Percentiles rank a stretch among this genome's conserved stretches.
These are phyloP conservation scores for Phytophthora citrophthora DNA, from an alignment of 352 stramenopile species.

Conservation along the genomic window DNA sequence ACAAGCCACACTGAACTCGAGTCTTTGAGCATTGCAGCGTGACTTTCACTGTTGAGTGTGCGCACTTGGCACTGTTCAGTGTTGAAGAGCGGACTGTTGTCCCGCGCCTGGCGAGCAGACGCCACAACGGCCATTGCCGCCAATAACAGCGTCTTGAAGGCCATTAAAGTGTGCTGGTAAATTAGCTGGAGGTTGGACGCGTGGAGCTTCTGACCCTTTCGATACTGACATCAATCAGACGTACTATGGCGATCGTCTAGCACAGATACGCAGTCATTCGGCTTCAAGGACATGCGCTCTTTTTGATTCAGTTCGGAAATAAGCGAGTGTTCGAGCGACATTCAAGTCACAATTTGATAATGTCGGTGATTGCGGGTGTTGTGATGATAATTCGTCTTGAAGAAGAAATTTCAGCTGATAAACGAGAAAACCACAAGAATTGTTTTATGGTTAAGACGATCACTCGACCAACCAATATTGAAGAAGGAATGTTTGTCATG, in stretches of 20 bases:
- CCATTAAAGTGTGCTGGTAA: constrained; percentile 3
- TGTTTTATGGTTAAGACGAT: no score
- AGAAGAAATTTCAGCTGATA: no score
- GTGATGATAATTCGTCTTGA: no score
- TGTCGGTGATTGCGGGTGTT: no score
- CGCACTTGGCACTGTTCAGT: constrained; percentile 63
- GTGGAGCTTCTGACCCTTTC: constrained; percentile 22
- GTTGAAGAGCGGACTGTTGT: constrained; percentile 67
- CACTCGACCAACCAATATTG: neutral
- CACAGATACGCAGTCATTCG: constrained; percentile 13
- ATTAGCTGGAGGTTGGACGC: constrained; percentile 3
- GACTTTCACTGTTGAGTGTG: constrained; percentile 40
- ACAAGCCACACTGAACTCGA: constrained; percentile 69
- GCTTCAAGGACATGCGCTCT: constrained; percentile 21
- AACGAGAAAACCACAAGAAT: neutral
- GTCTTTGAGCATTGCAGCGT: constrained; percentile 47
- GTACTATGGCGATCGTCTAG: constrained; percentile 13
- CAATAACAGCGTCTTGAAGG: constrained; percentile 27
- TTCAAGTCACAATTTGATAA: no score
- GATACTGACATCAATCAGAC: neutral
- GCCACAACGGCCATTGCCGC: constrained; percentile 5
- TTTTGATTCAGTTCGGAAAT: constrained; percentile 9
- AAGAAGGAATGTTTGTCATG: constrained; percentile 22
- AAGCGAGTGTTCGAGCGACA: neutral
- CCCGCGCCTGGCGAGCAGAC: constrained; percentile 11